Evolutionary conservation across 345 rosid species (phyloP), one percentile per base, ranked within the genome.

Genomic region (Aegle marmelos): DNA sequence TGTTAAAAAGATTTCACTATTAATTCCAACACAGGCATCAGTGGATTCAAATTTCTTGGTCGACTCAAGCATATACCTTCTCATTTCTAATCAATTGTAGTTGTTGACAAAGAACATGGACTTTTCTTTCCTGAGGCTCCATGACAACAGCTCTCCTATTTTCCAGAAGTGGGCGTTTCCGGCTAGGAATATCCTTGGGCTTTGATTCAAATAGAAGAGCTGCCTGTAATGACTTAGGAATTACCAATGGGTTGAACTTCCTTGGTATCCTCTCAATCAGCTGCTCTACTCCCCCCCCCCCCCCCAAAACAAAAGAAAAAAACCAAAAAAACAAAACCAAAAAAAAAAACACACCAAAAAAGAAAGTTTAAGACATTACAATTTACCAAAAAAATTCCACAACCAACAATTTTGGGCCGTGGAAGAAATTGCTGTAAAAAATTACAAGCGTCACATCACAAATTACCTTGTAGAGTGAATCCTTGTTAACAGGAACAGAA

Each of bases 391-490:
- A 33, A 54, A 27, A 58, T 37, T 41, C 61, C 27, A 25, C 30
- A 21, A 14, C 68, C 25, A 59, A n/a, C 39, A 33, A 19, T 62
- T 72, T n/a, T 63, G n/a, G 70, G 17, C 24, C 5, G 28, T 33
- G 21, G 39, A 39, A 48, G 7, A 19, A 68, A 56, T 25, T 5
- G n/a, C 14, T 13, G 61, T 24, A 4, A 64, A 53, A 28, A 61
- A 11, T 2, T 0, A 10, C 79, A 61, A 13, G 41, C 22, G n/a
- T 16, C 34, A 5, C 2, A 70, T 37, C 59, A 57, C 53, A 68
- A 72, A 80, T 81, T 83, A 91, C 97, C 97, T 91, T 91, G 92
- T 94, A 96, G 28, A 87, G 83, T 4, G 98, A 92, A 80, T 96
- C 97, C 88, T 89, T 94, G 80, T 91, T 94, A 64, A 91, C 89